A percentile compares a stretch with the other conserved stretches of the same genome.
These are phyloP conservation scores for Panaeolus cyanescens DNA, from an alignment of 768 basidiomycete genomes.

Conservation along the genomic window DNA sequence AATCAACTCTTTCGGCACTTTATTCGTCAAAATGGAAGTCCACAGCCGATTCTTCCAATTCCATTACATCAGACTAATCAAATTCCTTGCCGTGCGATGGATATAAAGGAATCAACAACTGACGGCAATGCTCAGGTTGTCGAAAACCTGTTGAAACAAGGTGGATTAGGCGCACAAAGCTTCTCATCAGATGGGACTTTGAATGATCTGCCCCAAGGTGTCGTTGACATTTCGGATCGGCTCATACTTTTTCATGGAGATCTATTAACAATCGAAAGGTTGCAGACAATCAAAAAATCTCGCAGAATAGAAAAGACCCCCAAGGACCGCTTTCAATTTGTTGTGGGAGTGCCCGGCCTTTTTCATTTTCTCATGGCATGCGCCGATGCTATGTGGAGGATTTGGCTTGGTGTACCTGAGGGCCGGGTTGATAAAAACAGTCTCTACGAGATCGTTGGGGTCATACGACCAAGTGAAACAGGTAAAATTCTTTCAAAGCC, in stretches of 20 bases:
- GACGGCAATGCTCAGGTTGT: too few species aligned
- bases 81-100: too few species aligned
- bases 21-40: too few species aligned
- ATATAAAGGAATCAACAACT: too few species aligned
- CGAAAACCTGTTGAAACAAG: too few species aligned
- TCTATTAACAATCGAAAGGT: constrained; percentile 24
- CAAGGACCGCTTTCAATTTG: constrained; percentile 26
- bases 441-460: constrained; percentile 23
- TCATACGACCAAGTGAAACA: constrained; percentile 30
- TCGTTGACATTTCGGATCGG: too few species aligned
- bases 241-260: constrained; percentile 28
- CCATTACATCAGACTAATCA: too few species aligned
- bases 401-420: constrained; percentile 18
- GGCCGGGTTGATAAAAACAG: constrained; percentile 17
- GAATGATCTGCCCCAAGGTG: too few species aligned
- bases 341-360: constrained; percentile 33
- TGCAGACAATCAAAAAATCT: constrained; percentile 20
- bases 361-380: constrained; percentile 37
- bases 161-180: too few species aligned
- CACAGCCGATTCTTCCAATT: too few species aligned
- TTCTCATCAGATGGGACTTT: too few species aligned
- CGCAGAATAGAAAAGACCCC: constrained; percentile 28
- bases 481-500: constrained; percentile 32
- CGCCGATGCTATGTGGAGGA: constrained; percentile 31
- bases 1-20: too few species aligned